Evolutionary conservation across 78 protist genomes (phyloP), one percentile per base, ranked within the genome.

Genomic region (Cavenderia fasciculata): DNA sequence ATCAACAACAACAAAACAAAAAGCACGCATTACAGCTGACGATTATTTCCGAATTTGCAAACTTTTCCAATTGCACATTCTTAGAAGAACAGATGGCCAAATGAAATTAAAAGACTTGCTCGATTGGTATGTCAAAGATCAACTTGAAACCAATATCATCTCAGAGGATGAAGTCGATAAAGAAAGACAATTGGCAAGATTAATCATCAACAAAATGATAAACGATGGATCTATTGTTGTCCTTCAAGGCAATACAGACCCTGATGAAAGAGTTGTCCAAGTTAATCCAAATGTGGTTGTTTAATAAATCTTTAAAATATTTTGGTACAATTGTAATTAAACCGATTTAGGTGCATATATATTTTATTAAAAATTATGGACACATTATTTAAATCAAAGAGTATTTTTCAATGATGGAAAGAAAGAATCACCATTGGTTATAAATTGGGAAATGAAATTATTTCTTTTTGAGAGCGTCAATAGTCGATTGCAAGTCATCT

Each of bases 131-230:
- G 54, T 90, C 16, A 25, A 63, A 18, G 74, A 59, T 12, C 41
- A 61, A 33, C 5, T 56, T 5, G 49, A 86, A 12, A 12, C 49
- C 16, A 36, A 54, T 18, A 43, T 36, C 10, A 56, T 74, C 25
- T 47, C 29, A 14, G n/a, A 27, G 7, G 63, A 46, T 1, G 62
- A 71, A 14, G 23, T 54, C 7, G 54, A 63, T 14, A 6, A 10
- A 34, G 78, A 74, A 49, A 38, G 36, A 6, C 4, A 31, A 29
- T 36, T 36, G 4, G 33, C 51, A 1, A 19, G 21, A 18, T 65
- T 47, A 16, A 59, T 87, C 5, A 59, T 87, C 34, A 77, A 59
- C 2, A 23, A 47, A 8, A 87, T 87, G 93, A 65, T 74, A 21
- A 38, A 43, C 11, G 93, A 86, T 7, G 73, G 44, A 23, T 44